Evolutionary conservation across 805 yeast species (phyloP).

Genomic region (Metschnikowia similis): DNA sequence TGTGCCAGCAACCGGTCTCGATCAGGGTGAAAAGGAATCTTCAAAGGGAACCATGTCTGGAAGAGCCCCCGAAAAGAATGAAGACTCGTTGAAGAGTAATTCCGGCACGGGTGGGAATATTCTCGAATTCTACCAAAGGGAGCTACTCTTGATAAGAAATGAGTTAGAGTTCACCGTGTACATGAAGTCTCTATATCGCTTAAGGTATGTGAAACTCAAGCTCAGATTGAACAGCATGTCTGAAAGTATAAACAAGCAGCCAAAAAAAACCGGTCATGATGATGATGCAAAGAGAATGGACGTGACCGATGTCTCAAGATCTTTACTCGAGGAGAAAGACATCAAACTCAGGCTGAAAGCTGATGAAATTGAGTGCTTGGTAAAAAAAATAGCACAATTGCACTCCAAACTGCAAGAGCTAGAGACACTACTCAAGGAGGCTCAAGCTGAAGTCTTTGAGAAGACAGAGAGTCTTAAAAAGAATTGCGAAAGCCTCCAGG

Average conservation of each 20-base stretch:
- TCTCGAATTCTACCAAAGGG: constrained; percentile 51
- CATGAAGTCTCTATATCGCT: constrained; percentile 39
- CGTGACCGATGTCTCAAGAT: constrained; percentile 9
- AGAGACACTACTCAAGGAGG: constrained; percentile 2
- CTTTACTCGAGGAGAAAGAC: constrained; percentile 9
- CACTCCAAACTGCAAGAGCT: constrained; percentile 2
- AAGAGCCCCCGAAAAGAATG: not conserved
- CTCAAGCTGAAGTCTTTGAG: constrained; percentile 7
- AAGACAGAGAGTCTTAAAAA: constrained; percentile 19
- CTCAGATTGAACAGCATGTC: constrained; percentile 7
- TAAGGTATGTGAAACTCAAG: constrained; percentile 14
- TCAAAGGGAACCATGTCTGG: not conserved
- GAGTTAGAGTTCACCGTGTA: constrained; percentile 59
- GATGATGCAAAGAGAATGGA: constrained; percentile 7
- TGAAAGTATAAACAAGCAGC: constrained; percentile 3
- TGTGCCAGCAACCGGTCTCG: not conserved
- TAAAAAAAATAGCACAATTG: not conserved
- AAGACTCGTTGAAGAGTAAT: not conserved
- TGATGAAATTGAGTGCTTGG: not conserved
- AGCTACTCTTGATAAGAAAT: constrained; percentile 51
- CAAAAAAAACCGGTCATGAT: constrained; percentile 7
- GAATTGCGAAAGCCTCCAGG: constrained; percentile 18
- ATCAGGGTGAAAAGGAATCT: not conserved
- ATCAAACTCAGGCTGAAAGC: constrained; percentile 3
- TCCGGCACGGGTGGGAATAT: constrained; percentile 15